Evolutionary conservation across 2,329 filamentous ascomycete genomes (phyloP).

Genomic region (Cladosporium sp.): DNA sequence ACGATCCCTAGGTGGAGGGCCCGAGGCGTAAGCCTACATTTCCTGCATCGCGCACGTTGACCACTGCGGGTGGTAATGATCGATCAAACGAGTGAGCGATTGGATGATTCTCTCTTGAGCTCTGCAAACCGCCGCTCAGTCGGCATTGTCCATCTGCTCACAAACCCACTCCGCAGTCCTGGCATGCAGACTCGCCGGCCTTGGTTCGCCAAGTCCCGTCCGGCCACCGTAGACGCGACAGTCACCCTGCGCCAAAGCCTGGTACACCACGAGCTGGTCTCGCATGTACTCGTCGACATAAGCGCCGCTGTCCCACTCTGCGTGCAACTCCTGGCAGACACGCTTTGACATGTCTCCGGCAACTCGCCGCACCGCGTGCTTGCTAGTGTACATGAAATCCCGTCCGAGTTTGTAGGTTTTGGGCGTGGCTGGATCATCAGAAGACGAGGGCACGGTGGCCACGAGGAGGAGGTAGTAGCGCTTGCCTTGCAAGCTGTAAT

Average conservation of each 20-base stretch:
- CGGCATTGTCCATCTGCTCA: constrained; percentile 29
- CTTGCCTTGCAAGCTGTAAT: constrained; percentile 22
- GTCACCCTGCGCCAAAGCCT: constrained; percentile 48
- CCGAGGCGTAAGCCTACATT: too few species aligned
- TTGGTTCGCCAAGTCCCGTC: constrained; percentile 18
- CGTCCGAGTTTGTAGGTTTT: constrained; percentile 44
- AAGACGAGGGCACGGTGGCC: constrained; percentile 37
- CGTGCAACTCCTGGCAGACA: constrained; percentile 36
- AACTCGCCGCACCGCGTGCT: constrained; percentile 15
- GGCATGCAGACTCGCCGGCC: constrained; percentile 41
- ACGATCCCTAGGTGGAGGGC: too few species aligned
- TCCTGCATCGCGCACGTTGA: too few species aligned
- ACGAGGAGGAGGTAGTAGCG: constrained; percentile 53
- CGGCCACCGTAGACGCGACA: constrained; percentile 32
- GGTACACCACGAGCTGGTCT: constrained; percentile 58
- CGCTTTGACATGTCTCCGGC: constrained; percentile 36
- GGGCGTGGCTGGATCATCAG: not conserved
- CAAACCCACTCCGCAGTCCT: constrained; percentile 45
- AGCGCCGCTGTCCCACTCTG: constrained; percentile 44
- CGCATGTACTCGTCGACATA: constrained; percentile 53
- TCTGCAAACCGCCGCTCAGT: too few species aligned
- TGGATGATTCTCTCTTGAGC: too few species aligned
- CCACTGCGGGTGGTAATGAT: too few species aligned
- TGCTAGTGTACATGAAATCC: constrained; percentile 47
- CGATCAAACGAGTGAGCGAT: too few species aligned